phyloP scores from a whole-genome alignment of 495 filamentous ascomycete species.

The Tuber melanosporum region DNA sequence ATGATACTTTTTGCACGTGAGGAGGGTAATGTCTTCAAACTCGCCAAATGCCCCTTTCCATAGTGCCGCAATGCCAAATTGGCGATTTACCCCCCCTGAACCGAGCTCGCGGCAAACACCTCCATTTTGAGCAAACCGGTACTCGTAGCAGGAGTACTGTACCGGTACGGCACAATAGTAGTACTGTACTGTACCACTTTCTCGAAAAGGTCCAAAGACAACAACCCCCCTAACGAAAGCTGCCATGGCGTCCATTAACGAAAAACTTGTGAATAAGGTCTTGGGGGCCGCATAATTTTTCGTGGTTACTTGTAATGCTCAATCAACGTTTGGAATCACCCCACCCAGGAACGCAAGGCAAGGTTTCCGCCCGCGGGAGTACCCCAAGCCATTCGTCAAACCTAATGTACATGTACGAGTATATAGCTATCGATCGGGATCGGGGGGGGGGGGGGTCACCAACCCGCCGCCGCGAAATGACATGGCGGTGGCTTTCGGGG shows the following conservation, averaged over 20 bases:
- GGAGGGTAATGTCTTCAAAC: not conserved
- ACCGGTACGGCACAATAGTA: too few species aligned
- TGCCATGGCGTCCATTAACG: not conserved
- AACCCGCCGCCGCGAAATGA: not conserved
- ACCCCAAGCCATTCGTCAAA: too few species aligned
- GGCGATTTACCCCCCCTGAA: not conserved
- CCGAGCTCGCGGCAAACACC: too few species aligned
- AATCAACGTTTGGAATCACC: too few species aligned
- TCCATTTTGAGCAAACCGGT: not conserved
- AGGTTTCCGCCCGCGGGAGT: not conserved
- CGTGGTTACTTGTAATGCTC: not conserved
- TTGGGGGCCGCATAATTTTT: not conserved
- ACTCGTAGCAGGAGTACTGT: not conserved
- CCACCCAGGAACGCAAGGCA: not conserved
- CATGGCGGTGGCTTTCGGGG: not conserved
- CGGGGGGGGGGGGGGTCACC: not conserved
- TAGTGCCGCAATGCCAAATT: too few species aligned
- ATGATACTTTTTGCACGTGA: not conserved
- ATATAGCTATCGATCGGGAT: too few species aligned
- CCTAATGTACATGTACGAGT: too few species aligned
- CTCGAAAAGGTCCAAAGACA: not conserved
- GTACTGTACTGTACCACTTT: not conserved
- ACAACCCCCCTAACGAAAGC: not conserved
- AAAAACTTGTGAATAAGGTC: not conserved
- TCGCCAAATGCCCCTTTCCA: not conserved